Evolutionary conservation across 2,329 filamentous ascomycete species (phyloP).

Genomic region (Alternaria panax): DNA sequence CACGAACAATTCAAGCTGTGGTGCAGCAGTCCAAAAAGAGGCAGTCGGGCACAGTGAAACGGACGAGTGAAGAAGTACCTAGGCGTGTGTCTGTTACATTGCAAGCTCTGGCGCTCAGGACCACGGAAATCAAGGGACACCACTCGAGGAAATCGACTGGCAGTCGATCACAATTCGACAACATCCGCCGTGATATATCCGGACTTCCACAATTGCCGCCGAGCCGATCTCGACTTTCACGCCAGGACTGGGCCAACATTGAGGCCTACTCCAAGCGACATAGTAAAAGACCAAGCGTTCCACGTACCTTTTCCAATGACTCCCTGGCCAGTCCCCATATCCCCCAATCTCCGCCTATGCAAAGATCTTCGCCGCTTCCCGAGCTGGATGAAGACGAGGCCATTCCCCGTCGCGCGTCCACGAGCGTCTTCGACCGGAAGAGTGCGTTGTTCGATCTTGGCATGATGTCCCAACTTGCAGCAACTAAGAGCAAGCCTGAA

Average conservation of each 20-base stretch:
- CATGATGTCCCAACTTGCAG: conserved; percentile 22
- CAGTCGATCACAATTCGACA: conserved; percentile 33
- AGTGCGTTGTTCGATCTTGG: conserved; percentile 39
- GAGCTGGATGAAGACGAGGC: conserved; percentile 46
- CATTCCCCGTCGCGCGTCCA: conserved; percentile 46
- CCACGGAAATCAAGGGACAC: conserved; percentile 20
- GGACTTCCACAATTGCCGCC: conserved; percentile 39
- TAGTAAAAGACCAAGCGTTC: conserved; percentile 30
- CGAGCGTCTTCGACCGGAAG: conserved; percentile 45
- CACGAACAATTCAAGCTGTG: conserved; percentile 17
- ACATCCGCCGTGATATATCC: conserved; percentile 43
- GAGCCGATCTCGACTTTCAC: conserved; percentile 41
- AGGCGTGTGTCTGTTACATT: conserved; percentile 33
- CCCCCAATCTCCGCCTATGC: conserved; percentile 31
- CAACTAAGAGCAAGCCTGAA: conserved; percentile 21
- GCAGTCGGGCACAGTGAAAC: conserved; percentile 22
- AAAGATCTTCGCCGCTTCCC: conserved; percentile 39
- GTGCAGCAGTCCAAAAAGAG: conserved; percentile 23
- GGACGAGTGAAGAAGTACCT: conserved; percentile 36
- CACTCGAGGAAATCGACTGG: conserved; percentile 16
- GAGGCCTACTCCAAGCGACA: conserved; percentile 42
- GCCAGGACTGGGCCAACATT: conserved; percentile 47
- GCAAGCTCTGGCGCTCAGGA: conserved; percentile 31
- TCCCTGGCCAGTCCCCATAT: conserved; percentile 13
- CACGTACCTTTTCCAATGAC: conserved; percentile 27